A percentile compares a stretch with the other conserved stretches of the same genome.
Conservation (phyloP, 768 basidiomycete genomes). For the Leccinum arenicola region DNA sequence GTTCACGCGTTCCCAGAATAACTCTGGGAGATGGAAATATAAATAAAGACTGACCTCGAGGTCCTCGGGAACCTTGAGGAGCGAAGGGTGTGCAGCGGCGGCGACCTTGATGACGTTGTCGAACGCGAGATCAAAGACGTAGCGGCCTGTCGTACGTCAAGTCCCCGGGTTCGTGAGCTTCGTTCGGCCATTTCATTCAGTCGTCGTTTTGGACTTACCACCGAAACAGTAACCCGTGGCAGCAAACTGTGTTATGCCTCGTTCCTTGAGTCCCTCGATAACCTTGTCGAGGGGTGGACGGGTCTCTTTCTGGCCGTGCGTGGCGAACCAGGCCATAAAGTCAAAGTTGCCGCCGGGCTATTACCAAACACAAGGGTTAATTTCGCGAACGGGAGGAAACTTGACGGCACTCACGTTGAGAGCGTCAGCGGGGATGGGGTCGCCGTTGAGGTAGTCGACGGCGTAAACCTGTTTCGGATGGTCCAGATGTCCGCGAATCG, state of each 20-base stretch:
- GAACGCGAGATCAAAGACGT: conserved; percentile 59
- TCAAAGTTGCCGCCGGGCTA: conserved; percentile 33
- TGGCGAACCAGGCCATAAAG: conserved; percentile 36
- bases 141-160: neutral
- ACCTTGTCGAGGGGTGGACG: conserved; percentile 51
- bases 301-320: conserved; percentile 39
- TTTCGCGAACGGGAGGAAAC: neutral
- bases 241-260: conserved; percentile 57
- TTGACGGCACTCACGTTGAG: neutral
- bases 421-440: neutral
- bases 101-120: conserved; percentile 48
- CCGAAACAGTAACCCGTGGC: conserved; percentile 73
- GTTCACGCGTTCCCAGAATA: neutral
- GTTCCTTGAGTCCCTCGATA: conserved; percentile 50
- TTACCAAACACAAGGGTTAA: neutral
- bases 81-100: conserved; percentile 59
- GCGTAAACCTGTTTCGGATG: neutral
- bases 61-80: conserved; percentile 57
- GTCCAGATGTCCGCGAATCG: neutral
- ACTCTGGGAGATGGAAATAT: neutral
- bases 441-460: conserved; percentile 32
- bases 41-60: conserved; percentile 44
- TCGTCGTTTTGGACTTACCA: conserved; percentile 33
- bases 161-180: neutral
- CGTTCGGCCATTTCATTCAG: neutral